These are phyloP conservation scores for Starmera stellimalicola DNA, from an alignment of 1,139 yeast species.

Conservation along the genomic window DNA sequence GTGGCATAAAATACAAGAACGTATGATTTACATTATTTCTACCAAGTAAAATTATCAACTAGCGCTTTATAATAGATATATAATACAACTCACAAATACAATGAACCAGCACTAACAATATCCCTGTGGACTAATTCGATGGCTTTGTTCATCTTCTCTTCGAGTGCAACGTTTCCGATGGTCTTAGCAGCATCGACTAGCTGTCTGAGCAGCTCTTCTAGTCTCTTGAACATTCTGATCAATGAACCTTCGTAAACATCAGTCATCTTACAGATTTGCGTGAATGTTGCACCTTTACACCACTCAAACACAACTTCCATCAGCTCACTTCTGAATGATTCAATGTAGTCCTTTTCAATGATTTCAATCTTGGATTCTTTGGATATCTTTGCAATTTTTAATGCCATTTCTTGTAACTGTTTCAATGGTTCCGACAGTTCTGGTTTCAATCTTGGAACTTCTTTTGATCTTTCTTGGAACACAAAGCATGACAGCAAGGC, in stretches of 20 bases:
- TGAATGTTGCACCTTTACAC: conserved; percentile 94
- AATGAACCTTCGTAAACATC: conserved; percentile 97
- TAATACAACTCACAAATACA: conserved; percentile 39
- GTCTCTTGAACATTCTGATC: conserved; percentile 85
- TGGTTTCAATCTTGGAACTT: conserved; percentile 74
- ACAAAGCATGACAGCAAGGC: conserved; percentile 90
- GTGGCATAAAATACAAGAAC: too few species aligned
- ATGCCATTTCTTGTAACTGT: conserved; percentile 82
- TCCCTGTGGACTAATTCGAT: conserved; percentile 86
- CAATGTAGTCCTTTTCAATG: conserved; percentile 85
- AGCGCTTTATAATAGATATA: too few species aligned
- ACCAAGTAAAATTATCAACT: too few species aligned
- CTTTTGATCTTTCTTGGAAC: conserved; percentile 92
- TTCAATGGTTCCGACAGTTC: conserved; percentile 86
- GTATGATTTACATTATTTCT: too few species aligned
- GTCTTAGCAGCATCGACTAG: conserved; percentile 85
- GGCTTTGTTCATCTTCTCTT: conserved; percentile 82
- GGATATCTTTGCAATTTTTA: conserved; percentile 78
- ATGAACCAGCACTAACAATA: conserved; percentile 91
- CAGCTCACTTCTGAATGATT: conserved; percentile 80
- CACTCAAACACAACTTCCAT: conserved; percentile 97
- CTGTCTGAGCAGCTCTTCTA: conserved; percentile 89
- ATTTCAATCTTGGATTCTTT: conserved; percentile 85
- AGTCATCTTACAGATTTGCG: conserved; percentile 96
- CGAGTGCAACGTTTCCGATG: conserved; percentile 80